Evolutionary conservation across 2,329 filamentous ascomycete species (phyloP), one percentile per base, ranked within the genome.

Genomic region (Akanthomyces lecanii): DNA sequence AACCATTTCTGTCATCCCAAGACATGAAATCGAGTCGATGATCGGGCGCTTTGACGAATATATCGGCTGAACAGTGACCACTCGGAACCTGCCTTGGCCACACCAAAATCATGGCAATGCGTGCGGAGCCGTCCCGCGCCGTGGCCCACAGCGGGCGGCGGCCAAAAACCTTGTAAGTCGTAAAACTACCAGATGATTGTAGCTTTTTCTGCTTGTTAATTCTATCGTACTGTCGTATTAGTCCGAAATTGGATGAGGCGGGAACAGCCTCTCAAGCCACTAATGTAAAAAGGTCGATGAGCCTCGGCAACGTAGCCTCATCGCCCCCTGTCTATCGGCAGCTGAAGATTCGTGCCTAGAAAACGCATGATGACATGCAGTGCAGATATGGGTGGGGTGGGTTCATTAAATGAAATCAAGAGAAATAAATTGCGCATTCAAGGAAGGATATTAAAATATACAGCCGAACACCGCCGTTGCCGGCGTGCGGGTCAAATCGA

Each of bases 381-480:
- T 40, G 38, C 38, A 40, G 38, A 40, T n/a, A 58, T 50, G 56
- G n/a, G 36, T 4, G 50, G 23, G 38, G 56, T 51, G 56, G 44
- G 28, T 40, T 59, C 56, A 51, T 50, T 50, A 59, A 21, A 51
- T 14, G 10, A 47, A 21, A 10, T 6, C 12, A 42, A 33, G 21
- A 45, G 1, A 23, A 25, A 12, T 2, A 18, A 11, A 45, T 47
- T 45, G 23, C 47, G 16, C 48, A 23, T 38, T 52, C 6, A 33
- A 53, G 33, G 16, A 28, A n/a, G 25, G 36, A 53, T 53, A 53
- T 52, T 61, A 53, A 53, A 59, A 59, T 58, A 12, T 58, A 50
- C 45, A 40, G 33, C 30, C 30, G 14, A 47, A 45, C 18, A 61
- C 44, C 28, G 38, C 47, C 38, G 36, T 50, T 12, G 42, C 45